These are phyloP conservation scores for Fusarium metavorans DNA, from an alignment of 2,329 filamentous ascomycete genomes.

Conservation along the genomic window DNA sequence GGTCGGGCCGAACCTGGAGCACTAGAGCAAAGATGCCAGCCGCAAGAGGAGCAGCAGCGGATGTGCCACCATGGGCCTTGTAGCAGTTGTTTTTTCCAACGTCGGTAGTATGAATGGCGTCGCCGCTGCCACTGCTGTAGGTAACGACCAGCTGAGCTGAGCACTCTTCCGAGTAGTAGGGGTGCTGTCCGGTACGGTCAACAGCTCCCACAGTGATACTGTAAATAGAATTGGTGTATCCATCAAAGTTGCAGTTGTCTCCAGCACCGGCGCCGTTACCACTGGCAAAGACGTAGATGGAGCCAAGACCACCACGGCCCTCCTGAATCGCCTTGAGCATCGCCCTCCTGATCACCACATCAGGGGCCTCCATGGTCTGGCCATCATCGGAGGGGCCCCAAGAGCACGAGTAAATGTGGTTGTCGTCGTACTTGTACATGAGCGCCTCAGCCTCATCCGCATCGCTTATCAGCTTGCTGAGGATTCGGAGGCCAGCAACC, in stretches of 20 bases:
- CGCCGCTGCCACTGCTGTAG: conserved; percentile 90
- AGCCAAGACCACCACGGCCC: conserved; percentile 84
- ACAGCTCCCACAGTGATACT: conserved; percentile 97
- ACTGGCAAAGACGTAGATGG: conserved; percentile 94
- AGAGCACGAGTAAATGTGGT: conserved; percentile 98
- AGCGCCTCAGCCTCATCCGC: conserved; percentile 92
- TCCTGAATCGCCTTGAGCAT: conserved; percentile 95
- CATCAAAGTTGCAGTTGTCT: conserved; percentile 99
- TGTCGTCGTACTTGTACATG: conserved; percentile 91
- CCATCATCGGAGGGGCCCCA: conserved; percentile 98
- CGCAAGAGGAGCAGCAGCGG: conserved; percentile 91
- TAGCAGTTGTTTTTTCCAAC: conserved; percentile 87
- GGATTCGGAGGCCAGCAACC: conserved; percentile 90
- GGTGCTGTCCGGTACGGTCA: conserved; percentile 86
- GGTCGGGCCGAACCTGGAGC: conserved; percentile 84
- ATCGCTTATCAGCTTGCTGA: conserved; percentile 91
- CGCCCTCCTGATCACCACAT: conserved; percentile 86
- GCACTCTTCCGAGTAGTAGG: conserved; percentile 96
- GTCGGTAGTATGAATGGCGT: conserved; percentile 96
- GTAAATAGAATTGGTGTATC: conserved; percentile 99
- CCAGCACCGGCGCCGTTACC: conserved; percentile 89
- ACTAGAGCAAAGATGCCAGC: conserved; percentile 93
- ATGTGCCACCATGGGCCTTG: conserved; percentile 89
- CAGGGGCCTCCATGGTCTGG: conserved; percentile 91
- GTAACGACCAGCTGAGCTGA: conserved; percentile 96